Percentiles rank a stretch among this genome's conserved stretches.
These are phyloP conservation scores for Arabidopsis arenosa DNA, from an alignment of 345 rosid genomes.

Conservation along the genomic window DNA sequence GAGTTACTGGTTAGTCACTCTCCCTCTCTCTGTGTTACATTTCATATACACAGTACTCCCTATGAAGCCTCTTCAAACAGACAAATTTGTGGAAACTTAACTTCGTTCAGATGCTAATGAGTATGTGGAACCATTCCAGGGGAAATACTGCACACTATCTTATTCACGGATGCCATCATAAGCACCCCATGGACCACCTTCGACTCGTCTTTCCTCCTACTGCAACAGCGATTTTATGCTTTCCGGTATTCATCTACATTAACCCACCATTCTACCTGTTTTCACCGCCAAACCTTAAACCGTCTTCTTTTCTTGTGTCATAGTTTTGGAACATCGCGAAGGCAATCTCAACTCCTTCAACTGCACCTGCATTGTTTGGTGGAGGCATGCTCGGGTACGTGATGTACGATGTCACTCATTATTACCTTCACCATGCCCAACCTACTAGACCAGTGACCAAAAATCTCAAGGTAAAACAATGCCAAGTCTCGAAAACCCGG, in stretches of 20 bases:
- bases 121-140: conserved; percentile 52
- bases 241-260: conserved; percentile 50
- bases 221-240: conserved; percentile 67
- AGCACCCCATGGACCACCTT: conserved; percentile 94
- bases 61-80: conserved; percentile 16
- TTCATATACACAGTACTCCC: conserved; percentile 12
- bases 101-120: conserved; percentile 18
- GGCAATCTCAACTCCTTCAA: conserved; percentile 68
- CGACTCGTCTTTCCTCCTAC: conserved; percentile 94
- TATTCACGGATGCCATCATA: conserved; percentile 95
- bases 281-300: conserved; percentile 4
- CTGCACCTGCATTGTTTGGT: conserved; percentile 81
- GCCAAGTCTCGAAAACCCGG: conserved; percentile 1
- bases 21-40: conserved; percentile 13
- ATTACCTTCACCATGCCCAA: conserved; percentile 94
- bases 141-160: conserved; percentile 87
- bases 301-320: conserved; percentile 5
- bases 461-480: conserved; percentile 72
- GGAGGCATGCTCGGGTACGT: conserved; percentile 94
- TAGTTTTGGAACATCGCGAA: conserved; percentile 80
- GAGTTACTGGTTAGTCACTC: conserved; percentile 60
- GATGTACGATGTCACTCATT: conserved; percentile 87
- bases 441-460: conserved; percentile 63
- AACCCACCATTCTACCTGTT: not conserved
- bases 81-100: conserved; percentile 6